Base-by-base conservation (phyloP, 140 eudicot genomes). In the Oenanthe javanica region DNA sequence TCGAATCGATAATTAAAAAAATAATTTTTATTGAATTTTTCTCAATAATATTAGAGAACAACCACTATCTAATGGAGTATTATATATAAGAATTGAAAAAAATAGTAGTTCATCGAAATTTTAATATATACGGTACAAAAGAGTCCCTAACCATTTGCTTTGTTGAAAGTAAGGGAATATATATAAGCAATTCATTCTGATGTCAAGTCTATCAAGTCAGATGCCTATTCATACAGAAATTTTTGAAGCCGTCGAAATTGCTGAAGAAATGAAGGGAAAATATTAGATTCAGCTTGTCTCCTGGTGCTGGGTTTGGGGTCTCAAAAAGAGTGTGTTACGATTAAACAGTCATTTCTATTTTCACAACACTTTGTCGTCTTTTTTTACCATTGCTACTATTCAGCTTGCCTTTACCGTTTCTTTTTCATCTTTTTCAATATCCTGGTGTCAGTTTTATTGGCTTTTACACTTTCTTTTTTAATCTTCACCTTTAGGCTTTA, bases 331-430 rank as follows among this genome's bases (percentile, higher is more conserved):
- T 6, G 9, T 67, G 21, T 67, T 61, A 23, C 43, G 15, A 27
- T 67, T 25, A 67, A 67, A 31, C 74, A 67, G 74, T 67, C 46
- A 36, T 27, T 25, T 67, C 5, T 61, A 61, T 61, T 61, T 61
- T 61, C 5, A n/a, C 70, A 61, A 14, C 45, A 67, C 74, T 67
- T 67, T 67, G 74, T 67, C 74, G 74, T 67, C 45, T 25, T 67
- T 67, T 25, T 67, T 67, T n/a, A 67, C 74, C 45, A 67, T 43
- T 43, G 6, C 6, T 31, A 67, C 45, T 31, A 31, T 67, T 67
- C 10, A 36, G 2, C 46, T 31, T 13, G 3, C 46, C 74, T 67
- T 67, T 67, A 19, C 10, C 9, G 19, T 67, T 67, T 11, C 19
- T 31, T 67, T 66, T 67, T 67, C 46, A 45, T 12, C 74, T 67